Conservation (phyloP, 2,329 filamentous ascomycete genomes). For the Sclerotinia borealis region DNA sequence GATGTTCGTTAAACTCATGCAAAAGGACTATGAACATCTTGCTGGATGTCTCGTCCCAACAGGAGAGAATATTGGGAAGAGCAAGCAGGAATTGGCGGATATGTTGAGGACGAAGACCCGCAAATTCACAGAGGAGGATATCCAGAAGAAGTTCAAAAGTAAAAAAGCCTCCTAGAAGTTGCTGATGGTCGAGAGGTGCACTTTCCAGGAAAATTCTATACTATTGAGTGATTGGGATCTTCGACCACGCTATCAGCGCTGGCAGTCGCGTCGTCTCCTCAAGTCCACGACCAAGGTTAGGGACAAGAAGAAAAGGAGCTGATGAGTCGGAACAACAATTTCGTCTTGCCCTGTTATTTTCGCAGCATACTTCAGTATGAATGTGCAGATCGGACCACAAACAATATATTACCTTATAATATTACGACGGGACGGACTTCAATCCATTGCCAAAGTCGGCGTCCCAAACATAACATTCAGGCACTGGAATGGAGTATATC, state of each 20-base stretch:
- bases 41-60: slow-evolving; percentile 69
- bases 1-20: slow-evolving; percentile 61
- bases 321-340: neutral
- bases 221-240: neutral
- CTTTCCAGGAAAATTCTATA: neutral
- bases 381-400: neutral
- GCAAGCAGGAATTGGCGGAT: slow-evolving; percentile 53
- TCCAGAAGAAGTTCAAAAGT: slow-evolving; percentile 44
- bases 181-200: neutral
- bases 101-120: slow-evolving; percentile 62
- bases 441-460: neutral
- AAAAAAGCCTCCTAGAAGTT: neutral
- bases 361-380: neutral
- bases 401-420: neutral
- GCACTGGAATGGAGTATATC: neutral
- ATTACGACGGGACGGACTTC: neutral
- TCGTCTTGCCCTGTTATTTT: neutral
- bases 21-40: slow-evolving; percentile 65
- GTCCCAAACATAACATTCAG: neutral
- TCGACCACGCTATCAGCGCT: neutral
- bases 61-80: slow-evolving; percentile 63
- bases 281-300: neutral
- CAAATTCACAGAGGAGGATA: slow-evolving; percentile 59
- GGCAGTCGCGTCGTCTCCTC: neutral
- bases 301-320: neutral